Conservation (phyloP, 148 eudicot species). For the Drosera capensis region DNA sequence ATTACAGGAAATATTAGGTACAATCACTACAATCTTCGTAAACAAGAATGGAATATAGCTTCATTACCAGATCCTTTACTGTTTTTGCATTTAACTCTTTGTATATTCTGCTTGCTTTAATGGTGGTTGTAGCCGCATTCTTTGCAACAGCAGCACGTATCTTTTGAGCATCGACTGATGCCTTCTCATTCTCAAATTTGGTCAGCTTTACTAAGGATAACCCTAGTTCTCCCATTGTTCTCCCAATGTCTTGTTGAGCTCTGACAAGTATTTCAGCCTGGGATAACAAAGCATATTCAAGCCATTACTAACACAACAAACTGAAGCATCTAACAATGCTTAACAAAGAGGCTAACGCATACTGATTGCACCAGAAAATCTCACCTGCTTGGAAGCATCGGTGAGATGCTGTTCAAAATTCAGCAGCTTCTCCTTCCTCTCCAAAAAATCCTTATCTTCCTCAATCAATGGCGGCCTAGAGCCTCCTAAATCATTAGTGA, state of each 20-base stretch:
- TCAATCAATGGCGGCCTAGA: constrained; percentile 37
- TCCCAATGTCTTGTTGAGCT: constrained; percentile 61
- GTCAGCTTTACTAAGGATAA: constrained; percentile 54
- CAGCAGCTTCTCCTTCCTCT: constrained; percentile 33
- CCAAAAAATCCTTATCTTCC: constrained; percentile 53
- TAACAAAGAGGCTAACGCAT: neutral
- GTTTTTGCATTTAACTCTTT: constrained; percentile 61
- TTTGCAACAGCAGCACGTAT: constrained; percentile 43
- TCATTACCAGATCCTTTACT: constrained; percentile 52
- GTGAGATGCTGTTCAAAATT: constrained; percentile 41
- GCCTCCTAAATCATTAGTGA: constrained; percentile 51
- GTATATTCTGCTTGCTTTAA: constrained; percentile 65
- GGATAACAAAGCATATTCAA: constrained; percentile 10
- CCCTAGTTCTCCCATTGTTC: constrained; percentile 52
- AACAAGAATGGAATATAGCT: neutral
- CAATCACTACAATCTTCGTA: too few relatives aligned
- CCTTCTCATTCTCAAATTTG: constrained; percentile 46
- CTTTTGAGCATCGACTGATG: constrained; percentile 34
- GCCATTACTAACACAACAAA: neutral
- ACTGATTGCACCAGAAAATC: neutral
- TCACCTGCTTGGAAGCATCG: constrained; percentile 41
- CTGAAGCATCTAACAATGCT: neutral
- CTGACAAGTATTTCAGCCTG: constrained; percentile 61
- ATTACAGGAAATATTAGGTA: too few relatives aligned
- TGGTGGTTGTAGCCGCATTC: constrained; percentile 61